These are phyloP conservation scores for Solanum chilense DNA, from an alignment of 257 asterid species.

Conservation along the genomic window DNA sequence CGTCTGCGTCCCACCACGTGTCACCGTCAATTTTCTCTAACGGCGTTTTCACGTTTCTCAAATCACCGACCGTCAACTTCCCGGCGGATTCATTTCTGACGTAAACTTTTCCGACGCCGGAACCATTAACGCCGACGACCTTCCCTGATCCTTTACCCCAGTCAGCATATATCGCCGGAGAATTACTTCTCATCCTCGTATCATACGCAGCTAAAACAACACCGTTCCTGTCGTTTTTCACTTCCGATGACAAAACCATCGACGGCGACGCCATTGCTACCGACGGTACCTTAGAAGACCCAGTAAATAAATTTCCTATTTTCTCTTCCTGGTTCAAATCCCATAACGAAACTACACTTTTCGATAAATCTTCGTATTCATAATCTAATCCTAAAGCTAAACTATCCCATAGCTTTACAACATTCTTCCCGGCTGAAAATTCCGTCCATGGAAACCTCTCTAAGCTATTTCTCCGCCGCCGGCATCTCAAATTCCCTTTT, in stretches of 20 bases:
- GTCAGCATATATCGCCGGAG: constrained; percentile 53
- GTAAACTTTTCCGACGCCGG: constrained; percentile 39
- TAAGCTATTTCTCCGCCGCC: constrained; percentile 14
- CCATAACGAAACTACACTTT: constrained; percentile 47
- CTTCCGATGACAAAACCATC: constrained; percentile 43
- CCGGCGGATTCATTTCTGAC: constrained; percentile 50
- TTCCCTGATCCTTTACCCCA: constrained; percentile 10
- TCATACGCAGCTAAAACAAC: constrained; percentile 58
- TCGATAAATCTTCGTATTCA: constrained; percentile 9
- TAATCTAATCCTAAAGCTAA: constrained; percentile 10
- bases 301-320: not conserved
- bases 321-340: constrained; percentile 9
- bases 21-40: constrained; percentile 33
- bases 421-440: constrained; percentile 46
- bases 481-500: constrained; percentile 20
- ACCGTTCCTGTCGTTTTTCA: constrained; percentile 23
- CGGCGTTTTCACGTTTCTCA: constrained; percentile 56
- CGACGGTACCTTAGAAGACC: constrained; percentile 7
- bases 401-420: constrained; percentile 80
- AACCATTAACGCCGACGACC: constrained; percentile 1
- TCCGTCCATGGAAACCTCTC: constrained; percentile 37
- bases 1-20: constrained; percentile 82
- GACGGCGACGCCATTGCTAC: constrained; percentile 8
- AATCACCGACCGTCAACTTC: constrained; percentile 61
- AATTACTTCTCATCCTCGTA: constrained; percentile 31